Conservation (phyloP, 352 stramenopile genomes). For the Phytophthora ramorum region DNA sequence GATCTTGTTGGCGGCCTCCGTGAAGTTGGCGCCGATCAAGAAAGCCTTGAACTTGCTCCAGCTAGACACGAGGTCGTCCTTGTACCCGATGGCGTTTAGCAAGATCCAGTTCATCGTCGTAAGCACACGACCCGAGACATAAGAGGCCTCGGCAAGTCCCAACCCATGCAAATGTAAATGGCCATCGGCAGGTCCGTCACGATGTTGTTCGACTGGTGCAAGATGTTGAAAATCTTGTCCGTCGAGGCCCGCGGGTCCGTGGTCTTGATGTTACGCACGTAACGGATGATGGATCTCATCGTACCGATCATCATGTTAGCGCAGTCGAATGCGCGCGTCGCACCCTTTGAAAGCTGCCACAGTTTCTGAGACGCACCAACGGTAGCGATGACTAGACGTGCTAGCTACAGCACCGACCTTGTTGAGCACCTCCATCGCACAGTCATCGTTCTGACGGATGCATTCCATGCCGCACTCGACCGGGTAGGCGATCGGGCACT, state of each 20-base stretch:
- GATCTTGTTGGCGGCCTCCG: slow-evolving; percentile 37
- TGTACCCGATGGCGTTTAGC: slow-evolving; percentile 43
- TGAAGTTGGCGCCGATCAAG: slow-evolving; percentile 35
- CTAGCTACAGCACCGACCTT: slow-evolving; percentile 45
- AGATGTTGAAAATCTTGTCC: slow-evolving; percentile 56
- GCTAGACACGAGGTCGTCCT: slow-evolving; percentile 40
- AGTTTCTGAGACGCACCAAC: slow-evolving; percentile 40
- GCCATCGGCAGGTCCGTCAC: slow-evolving; percentile 64
- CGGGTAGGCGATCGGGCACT: slow-evolving; percentile 70
- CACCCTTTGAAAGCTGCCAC: slow-evolving; percentile 34
- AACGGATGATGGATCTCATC: slow-evolving; percentile 29
- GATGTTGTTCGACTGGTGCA: slow-evolving; percentile 66
- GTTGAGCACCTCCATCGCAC: slow-evolving; percentile 5
- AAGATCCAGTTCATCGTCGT: slow-evolving; percentile 47
- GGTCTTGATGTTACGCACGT: slow-evolving; percentile 42
- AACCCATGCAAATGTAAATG: slow-evolving; percentile 51
- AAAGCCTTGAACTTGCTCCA: slow-evolving; percentile 42
- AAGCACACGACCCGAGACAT: slow-evolving; percentile 40
- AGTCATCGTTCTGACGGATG: too few relatives aligned
- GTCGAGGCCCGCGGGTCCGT: slow-evolving; percentile 49
- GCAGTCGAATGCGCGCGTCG: slow-evolving; percentile 48
- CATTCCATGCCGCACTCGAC: slow-evolving; percentile 63
- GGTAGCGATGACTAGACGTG: slow-evolving; percentile 34
- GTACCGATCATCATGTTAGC: slow-evolving; percentile 49
- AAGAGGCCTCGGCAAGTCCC: slow-evolving; percentile 25